Evolutionary conservation across 805 yeast species (phyloP).

Genomic region (Zygosaccharomyces gambellarensis): DNA sequence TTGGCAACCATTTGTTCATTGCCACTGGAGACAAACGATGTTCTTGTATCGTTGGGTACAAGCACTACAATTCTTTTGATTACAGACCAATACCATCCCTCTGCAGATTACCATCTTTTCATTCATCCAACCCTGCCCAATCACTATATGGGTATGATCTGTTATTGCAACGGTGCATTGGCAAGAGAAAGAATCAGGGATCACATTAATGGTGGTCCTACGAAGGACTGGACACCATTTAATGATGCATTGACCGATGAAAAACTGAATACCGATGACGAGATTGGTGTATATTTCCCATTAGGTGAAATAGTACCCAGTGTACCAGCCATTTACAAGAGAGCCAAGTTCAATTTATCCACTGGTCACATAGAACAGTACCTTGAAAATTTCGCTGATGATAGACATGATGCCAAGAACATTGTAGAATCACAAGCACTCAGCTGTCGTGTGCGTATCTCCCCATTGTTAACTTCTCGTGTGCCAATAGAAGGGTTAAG

Average conservation of each 20-base stretch:
- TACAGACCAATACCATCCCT: conserved; percentile 72
- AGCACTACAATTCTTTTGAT: conserved; percentile 84
- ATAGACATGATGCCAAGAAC: conserved; percentile 62
- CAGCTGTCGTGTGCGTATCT: conserved; percentile 73
- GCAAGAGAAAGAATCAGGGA: conserved; percentile 78
- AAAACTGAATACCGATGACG: conserved; percentile 39
- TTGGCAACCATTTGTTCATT: conserved; percentile 81
- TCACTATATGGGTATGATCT: conserved; percentile 90
- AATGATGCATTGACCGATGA: conserved; percentile 40
- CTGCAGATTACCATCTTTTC: conserved; percentile 79
- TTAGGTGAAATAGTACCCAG: conserved; percentile 89
- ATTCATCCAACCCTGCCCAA: conserved; percentile 75
- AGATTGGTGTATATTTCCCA: conserved; percentile 79
- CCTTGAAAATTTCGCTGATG: conserved; percentile 41
- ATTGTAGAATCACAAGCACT: conserved; percentile 86
- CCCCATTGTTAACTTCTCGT: conserved; percentile 59
- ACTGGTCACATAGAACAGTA: conserved; percentile 29
- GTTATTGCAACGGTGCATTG: conserved; percentile 86
- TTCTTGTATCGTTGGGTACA: conserved; percentile 79
- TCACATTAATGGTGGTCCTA: conserved; percentile 42
- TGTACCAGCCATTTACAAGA: conserved; percentile 56
- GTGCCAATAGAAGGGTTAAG: conserved; percentile 11
- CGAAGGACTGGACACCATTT: conserved; percentile 56
- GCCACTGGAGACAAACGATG: conserved; percentile 71
- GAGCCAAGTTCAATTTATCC: conserved; percentile 41